These are phyloP conservation scores for Diaporthe ampelina DNA, from an alignment of 2,329 filamentous ascomycete genomes.

Conservation along the genomic window DNA sequence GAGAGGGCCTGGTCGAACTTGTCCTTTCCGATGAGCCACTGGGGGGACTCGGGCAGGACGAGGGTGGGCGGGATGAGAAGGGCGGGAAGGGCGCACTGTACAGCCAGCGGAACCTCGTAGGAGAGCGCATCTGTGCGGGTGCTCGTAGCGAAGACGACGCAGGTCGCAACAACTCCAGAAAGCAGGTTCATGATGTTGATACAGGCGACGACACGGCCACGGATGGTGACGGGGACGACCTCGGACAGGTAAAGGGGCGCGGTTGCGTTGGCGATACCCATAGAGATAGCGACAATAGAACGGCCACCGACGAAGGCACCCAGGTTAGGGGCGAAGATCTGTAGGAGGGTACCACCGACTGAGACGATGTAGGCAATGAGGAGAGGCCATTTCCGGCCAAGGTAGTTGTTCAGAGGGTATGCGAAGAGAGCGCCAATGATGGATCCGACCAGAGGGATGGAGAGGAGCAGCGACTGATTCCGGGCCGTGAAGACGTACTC, in stretches of 20 bases:
- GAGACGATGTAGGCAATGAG: constrained; percentile 51
- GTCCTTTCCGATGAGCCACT: constrained; percentile 51
- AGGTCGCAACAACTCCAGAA: constrained; percentile 50
- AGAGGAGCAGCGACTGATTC: constrained; percentile 53
- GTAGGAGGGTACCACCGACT: constrained; percentile 51
- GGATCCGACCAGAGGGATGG: constrained; percentile 52
- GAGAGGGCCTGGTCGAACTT: constrained; percentile 48
- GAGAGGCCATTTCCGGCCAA: constrained; percentile 53
- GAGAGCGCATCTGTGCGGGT: constrained; percentile 46
- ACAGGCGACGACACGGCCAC: constrained; percentile 39
- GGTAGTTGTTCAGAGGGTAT: constrained; percentile 50
- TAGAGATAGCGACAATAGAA: constrained; percentile 46
- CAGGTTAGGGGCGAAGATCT: constrained; percentile 53
- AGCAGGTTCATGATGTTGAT: constrained; percentile 47
- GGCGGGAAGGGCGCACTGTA: constrained; percentile 52
- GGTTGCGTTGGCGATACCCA: constrained; percentile 52
- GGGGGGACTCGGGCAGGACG: constrained; percentile 51
- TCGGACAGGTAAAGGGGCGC: constrained; percentile 54
- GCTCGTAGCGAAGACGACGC: constrained; percentile 51
- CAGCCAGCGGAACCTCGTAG: constrained; percentile 53
- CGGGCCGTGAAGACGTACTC: constrained; percentile 33
- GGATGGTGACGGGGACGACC: constrained; percentile 47
- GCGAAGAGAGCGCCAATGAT: constrained; percentile 51
- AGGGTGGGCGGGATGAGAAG: constrained; percentile 49
- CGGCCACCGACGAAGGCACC: constrained; percentile 52